Evolutionary conservation across 768 basidiomycete species (phyloP).

Genomic region (Collybia nuda): DNA sequence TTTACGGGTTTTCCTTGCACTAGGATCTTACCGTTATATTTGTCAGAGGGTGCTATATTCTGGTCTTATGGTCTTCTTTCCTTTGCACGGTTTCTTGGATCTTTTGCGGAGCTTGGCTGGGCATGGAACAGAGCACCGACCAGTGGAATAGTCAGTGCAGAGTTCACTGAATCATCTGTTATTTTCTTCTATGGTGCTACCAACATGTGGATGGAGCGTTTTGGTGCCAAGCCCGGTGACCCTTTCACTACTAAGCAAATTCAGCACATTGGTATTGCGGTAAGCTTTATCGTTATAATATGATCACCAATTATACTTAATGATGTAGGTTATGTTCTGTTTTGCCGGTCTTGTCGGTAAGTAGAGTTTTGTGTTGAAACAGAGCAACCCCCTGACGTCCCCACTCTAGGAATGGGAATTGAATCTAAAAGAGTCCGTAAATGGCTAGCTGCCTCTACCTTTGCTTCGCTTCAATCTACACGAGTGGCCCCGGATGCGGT

Average conservation of each 20-base stretch:
- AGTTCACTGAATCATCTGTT: slow-evolving; percentile 74
- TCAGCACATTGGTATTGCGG: slow-evolving; percentile 93
- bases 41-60: slow-evolving; percentile 85
- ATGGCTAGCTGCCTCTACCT: slow-evolving; percentile 68
- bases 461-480: slow-evolving; percentile 27
- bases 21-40: slow-evolving; percentile 7
- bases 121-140: slow-evolving; percentile 84
- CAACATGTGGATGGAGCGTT: slow-evolving; percentile 97
- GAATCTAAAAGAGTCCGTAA: slow-evolving; percentile 74
- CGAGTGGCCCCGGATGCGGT: slow-evolving; percentile 40
- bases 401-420: slow-evolving; percentile 63
- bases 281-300: slow-evolving; percentile 25
- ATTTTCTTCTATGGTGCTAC: slow-evolving; percentile 89
- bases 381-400: not conserved
- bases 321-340: slow-evolving; percentile 81
- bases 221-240: slow-evolving; percentile 77
- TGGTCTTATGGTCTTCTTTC: slow-evolving; percentile 87
- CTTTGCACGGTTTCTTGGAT: slow-evolving; percentile 93
- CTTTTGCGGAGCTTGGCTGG: slow-evolving; percentile 87
- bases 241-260: slow-evolving; percentile 90
- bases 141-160: slow-evolving; percentile 55
- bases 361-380: not conserved
- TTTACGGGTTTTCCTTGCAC: slow-evolving; percentile 4
- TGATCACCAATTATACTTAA: not conserved
- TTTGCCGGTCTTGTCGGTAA: slow-evolving; percentile 82